phyloP scores from a whole-genome alignment of 148 eudicot species.

The Arctostaphylos glauca region DNA sequence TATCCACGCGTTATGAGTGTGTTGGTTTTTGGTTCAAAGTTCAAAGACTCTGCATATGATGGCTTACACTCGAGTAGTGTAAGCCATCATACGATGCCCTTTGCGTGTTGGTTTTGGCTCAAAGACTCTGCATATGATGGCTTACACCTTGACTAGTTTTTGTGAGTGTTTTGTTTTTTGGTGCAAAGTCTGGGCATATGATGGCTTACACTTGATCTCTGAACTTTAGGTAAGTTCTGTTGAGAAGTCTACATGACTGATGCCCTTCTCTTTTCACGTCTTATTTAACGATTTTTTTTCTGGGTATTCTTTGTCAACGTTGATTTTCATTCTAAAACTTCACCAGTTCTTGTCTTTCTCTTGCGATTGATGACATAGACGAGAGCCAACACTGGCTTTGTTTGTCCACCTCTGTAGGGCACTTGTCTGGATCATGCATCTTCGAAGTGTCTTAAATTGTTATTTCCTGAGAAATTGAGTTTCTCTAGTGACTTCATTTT shows the following conservation, averaged over 20 bases:
- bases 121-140: too few relatives aligned
- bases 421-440: neutral
- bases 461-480: too few relatives aligned
- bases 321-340: neutral
- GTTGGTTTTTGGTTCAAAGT: too few relatives aligned
- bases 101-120: too few relatives aligned
- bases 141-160: neutral
- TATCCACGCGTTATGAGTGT: too few relatives aligned
- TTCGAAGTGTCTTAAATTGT: too few relatives aligned
- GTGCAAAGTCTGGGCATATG: constrained; percentile 36
- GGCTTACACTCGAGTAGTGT: too few relatives aligned
- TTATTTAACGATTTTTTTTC: neutral
- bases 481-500: too few relatives aligned
- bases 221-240: constrained; percentile 54
- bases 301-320: neutral
- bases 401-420: neutral
- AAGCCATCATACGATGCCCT: too few relatives aligned
- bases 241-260: constrained; percentile 30
- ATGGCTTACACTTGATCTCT: constrained; percentile 66
- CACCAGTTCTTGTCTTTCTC: neutral
- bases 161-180: neutral
- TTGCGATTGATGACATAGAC: neutral
- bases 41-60: too few relatives aligned
- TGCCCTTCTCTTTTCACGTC: constrained; percentile 27
- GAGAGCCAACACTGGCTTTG: too few relatives aligned